Evolutionary conservation across 257 asterid species (phyloP).

Genomic region (Leonotis leonurus): DNA sequence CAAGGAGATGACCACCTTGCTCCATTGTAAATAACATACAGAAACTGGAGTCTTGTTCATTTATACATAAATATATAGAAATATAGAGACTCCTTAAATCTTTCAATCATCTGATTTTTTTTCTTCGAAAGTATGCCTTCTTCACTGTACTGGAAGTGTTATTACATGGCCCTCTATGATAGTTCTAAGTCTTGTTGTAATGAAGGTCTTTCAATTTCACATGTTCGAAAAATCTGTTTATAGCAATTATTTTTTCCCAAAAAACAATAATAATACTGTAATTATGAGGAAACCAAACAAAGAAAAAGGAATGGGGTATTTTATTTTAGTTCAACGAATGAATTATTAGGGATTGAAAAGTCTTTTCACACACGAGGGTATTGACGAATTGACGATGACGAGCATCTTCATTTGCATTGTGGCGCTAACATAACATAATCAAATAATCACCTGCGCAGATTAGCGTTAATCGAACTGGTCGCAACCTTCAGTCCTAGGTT

Average conservation of each 20-base stretch:
- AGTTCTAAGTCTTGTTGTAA: not conserved
- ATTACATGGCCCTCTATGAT: not conserved
- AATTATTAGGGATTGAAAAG: too few species aligned
- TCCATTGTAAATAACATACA: slow-evolving; percentile 15
- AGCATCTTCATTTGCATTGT: too few species aligned
- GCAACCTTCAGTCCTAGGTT: slow-evolving; percentile 12
- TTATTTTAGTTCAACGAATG: too few species aligned
- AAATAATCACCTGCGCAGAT: too few species aligned
- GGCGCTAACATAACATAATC: too few species aligned
- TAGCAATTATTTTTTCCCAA: not conserved
- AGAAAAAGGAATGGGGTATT: too few species aligned
- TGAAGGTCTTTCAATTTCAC: not conserved
- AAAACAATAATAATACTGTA: too few species aligned
- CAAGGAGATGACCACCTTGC: slow-evolving; percentile 21
- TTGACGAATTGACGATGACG: too few species aligned
- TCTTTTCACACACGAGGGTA: too few species aligned
- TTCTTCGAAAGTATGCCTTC: not conserved
- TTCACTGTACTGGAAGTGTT: not conserved
- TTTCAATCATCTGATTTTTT: not conserved
- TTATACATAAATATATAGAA: not conserved
- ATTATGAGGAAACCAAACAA: too few species aligned
- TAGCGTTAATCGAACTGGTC: not conserved
- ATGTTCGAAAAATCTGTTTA: not conserved
- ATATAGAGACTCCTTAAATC: not conserved
- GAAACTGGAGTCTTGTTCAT: slow-evolving; percentile 2